Evolutionary conservation across 1,284 basidiomycete genomes (phyloP), one percentile per base, ranked within the genome.

Genomic region (Marasmius fiardii): DNA sequence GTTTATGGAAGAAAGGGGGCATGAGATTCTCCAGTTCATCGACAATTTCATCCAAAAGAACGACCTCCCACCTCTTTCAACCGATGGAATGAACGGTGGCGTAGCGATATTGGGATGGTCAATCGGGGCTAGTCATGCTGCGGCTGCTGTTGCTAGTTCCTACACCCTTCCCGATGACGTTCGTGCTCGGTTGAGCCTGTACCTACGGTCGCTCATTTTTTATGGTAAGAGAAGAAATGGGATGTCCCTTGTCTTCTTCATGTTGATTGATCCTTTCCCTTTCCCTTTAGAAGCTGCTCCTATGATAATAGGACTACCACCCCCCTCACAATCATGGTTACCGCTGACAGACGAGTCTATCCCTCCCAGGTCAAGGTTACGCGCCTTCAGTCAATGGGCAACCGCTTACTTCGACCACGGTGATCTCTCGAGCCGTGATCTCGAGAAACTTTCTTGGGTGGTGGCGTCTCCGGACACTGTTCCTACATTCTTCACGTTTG

Each of bases 91-190:
- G 33, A 43, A 52, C 0, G 74, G 74, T 0, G 74, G 75, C 0
- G 57, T 73, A 16, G 62, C 64, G 0, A 41, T 76, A 4, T 52
- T 73, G 1, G 74, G 73, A 2, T 77, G 74, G 73, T 76, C 74
- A 1, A 43, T 71, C 2, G 76, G 74, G 0, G 61, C 58, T 35
- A 31, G 60, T 2, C 53, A 64, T 8, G 63, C 65, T 7, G 34
- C 67, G 23, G 57, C 71, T 5, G 61, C 68, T 3, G 57, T 73
- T 24, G 64, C 70, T 0, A 61, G 63, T 52, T 53, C 66, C 5
- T 60, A 64, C 23, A 57, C 49, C 1, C 63, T 71, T 1, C 62
- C 67, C 2, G n/a, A 35, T 3, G 59, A 56, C 7, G 57, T 63
- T 4, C 59, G 59, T 31, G 35, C 50, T 1, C 62, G 63, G 12